Base-by-base conservation (phyloP, 1,139 yeast genomes). In the Protomyces pachydermus region DNA sequence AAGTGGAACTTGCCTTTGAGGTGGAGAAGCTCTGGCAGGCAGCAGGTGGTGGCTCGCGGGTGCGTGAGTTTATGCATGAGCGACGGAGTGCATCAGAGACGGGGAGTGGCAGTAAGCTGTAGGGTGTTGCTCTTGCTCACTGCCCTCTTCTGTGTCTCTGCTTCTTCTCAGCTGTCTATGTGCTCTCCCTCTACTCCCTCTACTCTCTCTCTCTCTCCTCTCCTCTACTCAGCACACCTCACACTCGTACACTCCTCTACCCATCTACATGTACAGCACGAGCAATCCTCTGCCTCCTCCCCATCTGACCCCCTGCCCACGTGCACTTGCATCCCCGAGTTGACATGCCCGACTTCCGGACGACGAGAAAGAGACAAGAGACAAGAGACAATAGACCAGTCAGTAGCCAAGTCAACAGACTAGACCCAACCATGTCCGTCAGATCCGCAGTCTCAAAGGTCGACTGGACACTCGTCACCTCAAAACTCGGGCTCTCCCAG, bases 391-490 rank as follows among this genome's bases (percentile, higher is more conserved):
- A 42, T 1, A 42, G 28, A 42, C n/a, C 39, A 20, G 23, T 20
- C 23, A 20, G 23, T 20, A 20, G 23, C 23, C 23, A 2, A 20
- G 23, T 20, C 23, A 20, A 20, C 16, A 5, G 23, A 23, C 12
- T n/a, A 28, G 28, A n/a, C 28, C 5, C 8, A 6, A 20, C 10
- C 48, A 60, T 60, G 64, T 54, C 64, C 25, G 64, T 54, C 39
- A 53, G 64, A 34, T 60, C 64, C 37, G 64, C 58, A 12, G 64
- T 52, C 20, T 45, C 54, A 51, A 54, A 60, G 53, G 82, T 93
- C 78, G 95, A 93, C 83, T 93, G 98, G 97, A 85, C 95, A 76
- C 86, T 87, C 80, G 86, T 93, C 75, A 84, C 89, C 75, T 81
- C 95, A 72, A 85, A 93, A 71, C 84, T 93, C 75, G 97, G 97